Percentiles rank a stretch among this genome's conserved stretches.
These are phyloP conservation scores for Myxozyma neotropica DNA, from an alignment of 805 yeast species.

Conservation along the genomic window DNA sequence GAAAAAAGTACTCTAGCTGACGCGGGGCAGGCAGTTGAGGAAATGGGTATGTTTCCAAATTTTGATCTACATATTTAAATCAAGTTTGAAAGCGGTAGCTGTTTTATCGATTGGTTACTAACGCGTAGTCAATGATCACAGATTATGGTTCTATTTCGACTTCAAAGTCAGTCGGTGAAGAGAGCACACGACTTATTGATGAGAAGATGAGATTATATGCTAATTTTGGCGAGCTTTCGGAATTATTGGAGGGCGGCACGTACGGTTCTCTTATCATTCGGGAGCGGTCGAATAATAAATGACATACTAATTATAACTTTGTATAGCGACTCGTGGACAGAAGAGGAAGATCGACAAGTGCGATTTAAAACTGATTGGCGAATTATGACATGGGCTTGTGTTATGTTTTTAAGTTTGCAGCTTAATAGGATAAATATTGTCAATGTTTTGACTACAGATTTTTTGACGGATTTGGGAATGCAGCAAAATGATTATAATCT, in stretches of 20 bases:
- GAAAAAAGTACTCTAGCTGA: conserved; percentile 1
- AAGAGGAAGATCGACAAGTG: conserved; percentile 53
- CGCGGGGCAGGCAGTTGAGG: neutral
- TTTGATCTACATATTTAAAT: neutral
- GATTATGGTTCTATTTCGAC: conserved; percentile 28
- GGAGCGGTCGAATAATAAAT: neutral
- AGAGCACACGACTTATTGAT: neutral
- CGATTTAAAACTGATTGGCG: conserved; percentile 57
- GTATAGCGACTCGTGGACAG: conserved; percentile 49
- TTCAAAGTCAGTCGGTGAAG: neutral
- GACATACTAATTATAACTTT: neutral
- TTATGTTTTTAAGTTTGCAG: conserved; percentile 63
- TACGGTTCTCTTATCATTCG: too few species aligned
- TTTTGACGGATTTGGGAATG: conserved; percentile 55
- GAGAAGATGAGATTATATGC: conserved; percentile 10
- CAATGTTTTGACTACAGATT: conserved; percentile 61
- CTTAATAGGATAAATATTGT: conserved; percentile 60
- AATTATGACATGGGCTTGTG: conserved; percentile 60
- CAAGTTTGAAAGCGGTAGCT: too few species aligned
- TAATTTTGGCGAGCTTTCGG: conserved; percentile 23
- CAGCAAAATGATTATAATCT: conserved; percentile 60
- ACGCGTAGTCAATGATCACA: neutral
- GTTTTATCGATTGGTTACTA: too few species aligned
- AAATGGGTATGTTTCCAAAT: neutral
- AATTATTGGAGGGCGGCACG: conserved; percentile 25